A percentile compares a stretch with the other conserved stretches of the same genome.
Conservation (phyloP, 2,329 filamentous ascomycete species). For the Diplodia sapinea region DNA sequence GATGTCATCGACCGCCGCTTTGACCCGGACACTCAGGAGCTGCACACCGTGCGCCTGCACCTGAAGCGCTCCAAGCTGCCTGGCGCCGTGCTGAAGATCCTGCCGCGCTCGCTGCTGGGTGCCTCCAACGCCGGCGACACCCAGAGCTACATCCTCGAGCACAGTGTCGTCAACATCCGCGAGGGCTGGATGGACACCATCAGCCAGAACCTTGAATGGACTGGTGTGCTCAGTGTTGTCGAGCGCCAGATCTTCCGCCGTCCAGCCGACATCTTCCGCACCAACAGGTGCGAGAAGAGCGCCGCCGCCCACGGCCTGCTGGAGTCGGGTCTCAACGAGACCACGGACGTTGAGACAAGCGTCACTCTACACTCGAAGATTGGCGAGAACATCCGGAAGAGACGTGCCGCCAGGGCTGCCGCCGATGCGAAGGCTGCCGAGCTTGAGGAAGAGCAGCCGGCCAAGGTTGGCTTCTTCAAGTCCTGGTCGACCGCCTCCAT, state of each 20-base stretch:
- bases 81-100: slow-evolving; percentile 73
- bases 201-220: slow-evolving; percentile 81
- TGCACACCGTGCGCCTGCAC: slow-evolving; percentile 80
- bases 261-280: slow-evolving; percentile 40
- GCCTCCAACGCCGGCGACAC: slow-evolving; percentile 65
- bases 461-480: slow-evolving; percentile 62
- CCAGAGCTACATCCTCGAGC: slow-evolving; percentile 81
- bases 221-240: slow-evolving; percentile 77
- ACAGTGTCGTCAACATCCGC: slow-evolving; percentile 76
- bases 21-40: slow-evolving; percentile 73
- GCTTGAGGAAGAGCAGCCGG: slow-evolving; percentile 53
- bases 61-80: slow-evolving; percentile 82
- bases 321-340: slow-evolving; percentile 39
- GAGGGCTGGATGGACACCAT: slow-evolving; percentile 85
- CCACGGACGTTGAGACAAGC: slow-evolving; percentile 73
- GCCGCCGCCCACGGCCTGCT: slow-evolving; percentile 40
- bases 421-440: slow-evolving; percentile 48
- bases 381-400: slow-evolving; percentile 68
- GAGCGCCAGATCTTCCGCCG: slow-evolving; percentile 74
- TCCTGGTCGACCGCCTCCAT: slow-evolving; percentile 73
- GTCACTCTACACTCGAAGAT: slow-evolving; percentile 75
- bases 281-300: slow-evolving; percentile 36
- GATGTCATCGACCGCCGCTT: slow-evolving; percentile 78
- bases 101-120: slow-evolving; percentile 72
- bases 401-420: slow-evolving; percentile 52